Conservation (phyloP, 352 stramenopile species). For the Plasmopara viticola region DNA sequence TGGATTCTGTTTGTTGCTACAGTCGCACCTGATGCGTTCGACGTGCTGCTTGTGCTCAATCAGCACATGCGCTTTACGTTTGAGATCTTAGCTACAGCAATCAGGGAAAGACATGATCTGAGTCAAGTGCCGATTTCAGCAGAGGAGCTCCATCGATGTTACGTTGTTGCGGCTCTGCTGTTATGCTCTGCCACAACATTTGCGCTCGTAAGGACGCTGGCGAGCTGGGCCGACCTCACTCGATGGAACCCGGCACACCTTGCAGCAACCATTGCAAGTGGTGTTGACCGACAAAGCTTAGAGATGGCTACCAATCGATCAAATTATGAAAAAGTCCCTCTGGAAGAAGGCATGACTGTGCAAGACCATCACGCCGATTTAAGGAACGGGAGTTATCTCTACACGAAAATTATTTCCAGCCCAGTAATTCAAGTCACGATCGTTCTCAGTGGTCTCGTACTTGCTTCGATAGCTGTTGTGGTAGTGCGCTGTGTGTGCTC, state of each 20-base stretch:
- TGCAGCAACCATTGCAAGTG: neutral
- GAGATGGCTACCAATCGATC: conserved; percentile 7
- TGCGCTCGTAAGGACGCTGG: conserved; percentile 9
- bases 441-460: conserved; percentile 11
- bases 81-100: conserved; percentile 20
- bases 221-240: conserved; percentile 14
- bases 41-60: conserved; percentile 33
- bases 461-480: conserved; percentile 7
- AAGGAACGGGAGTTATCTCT: neutral
- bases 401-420: conserved; percentile 4
- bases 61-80: conserved; percentile 35
- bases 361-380: neutral
- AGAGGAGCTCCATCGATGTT: conserved; percentile 27
- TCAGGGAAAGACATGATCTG: conserved; percentile 25
- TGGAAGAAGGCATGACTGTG: conserved; percentile 4
- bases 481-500: conserved; percentile 9
- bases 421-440: conserved; percentile 3
- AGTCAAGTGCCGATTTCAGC: conserved; percentile 25
- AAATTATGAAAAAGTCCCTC: conserved; percentile 9
- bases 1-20: conserved; percentile 22
- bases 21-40: conserved; percentile 26
- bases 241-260: conserved; percentile 14
- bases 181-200: conserved; percentile 11
- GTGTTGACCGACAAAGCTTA: neutral
- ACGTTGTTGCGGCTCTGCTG: conserved; percentile 16